phyloP scores from a whole-genome alignment of 2,329 filamentous ascomycete genomes.

The Ceratocystis lukuohia region DNA sequence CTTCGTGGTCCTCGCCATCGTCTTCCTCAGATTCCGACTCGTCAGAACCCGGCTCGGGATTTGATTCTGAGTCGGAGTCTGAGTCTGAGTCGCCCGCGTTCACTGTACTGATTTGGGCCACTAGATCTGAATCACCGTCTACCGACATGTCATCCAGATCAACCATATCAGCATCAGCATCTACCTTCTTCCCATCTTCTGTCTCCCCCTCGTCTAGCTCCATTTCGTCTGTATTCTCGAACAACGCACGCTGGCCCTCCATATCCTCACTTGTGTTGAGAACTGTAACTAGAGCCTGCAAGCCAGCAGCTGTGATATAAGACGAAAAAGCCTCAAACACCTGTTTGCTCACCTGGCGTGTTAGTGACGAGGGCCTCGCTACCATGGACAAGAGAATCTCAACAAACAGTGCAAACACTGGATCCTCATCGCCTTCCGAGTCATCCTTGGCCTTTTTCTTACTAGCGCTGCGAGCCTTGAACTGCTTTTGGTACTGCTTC shows the following conservation, averaged over 20 bases:
- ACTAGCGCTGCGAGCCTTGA: constrained; percentile 35
- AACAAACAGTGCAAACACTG: constrained; percentile 46
- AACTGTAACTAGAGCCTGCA: constrained; percentile 54
- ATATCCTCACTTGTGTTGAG: constrained; percentile 67
- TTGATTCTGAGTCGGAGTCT: constrained; percentile 30
- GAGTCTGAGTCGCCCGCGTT: constrained; percentile 29
- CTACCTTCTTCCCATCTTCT: constrained; percentile 1
- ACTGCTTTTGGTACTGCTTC: constrained; percentile 57
- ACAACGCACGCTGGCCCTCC: constrained; percentile 74
- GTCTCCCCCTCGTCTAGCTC: constrained; percentile 14
- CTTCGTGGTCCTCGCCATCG: constrained; percentile 33
- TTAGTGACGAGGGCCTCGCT: constrained; percentile 68
- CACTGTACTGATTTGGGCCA: constrained; percentile 21
- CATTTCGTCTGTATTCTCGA: constrained; percentile 49
- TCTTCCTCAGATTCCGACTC: constrained; percentile 34
- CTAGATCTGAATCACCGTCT: constrained; percentile 29
- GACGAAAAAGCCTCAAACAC: constrained; percentile 74
- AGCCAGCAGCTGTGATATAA: constrained; percentile 57
- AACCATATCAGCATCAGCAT: constrained; percentile 31
- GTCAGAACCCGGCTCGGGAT: constrained; percentile 31
- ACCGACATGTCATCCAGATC: constrained; percentile 37
- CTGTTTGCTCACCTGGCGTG: constrained; percentile 74
- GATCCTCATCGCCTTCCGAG: constrained; percentile 32
- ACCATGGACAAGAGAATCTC: constrained; percentile 86
- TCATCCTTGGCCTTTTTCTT: constrained; percentile 37